Percentiles rank a stretch among this genome's conserved stretches.
Evolutionary conservation across 2,329 filamentous ascomycete species (phyloP).

Genomic region (Karstenula rhodostoma): DNA sequence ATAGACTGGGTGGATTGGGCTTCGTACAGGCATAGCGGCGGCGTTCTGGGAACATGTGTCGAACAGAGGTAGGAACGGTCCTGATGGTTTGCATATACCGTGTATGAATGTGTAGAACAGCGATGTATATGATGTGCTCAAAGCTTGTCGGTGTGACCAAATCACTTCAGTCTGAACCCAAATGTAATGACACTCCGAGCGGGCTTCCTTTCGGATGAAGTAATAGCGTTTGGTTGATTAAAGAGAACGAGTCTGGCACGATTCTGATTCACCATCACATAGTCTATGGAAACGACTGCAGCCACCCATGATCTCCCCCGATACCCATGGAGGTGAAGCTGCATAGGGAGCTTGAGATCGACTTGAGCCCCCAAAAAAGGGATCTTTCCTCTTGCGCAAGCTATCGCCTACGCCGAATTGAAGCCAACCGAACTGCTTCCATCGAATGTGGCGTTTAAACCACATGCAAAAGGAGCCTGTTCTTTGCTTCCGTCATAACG

Average conservation of each 20-base stretch:
- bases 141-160: background rate
- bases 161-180: too few relatives aligned
- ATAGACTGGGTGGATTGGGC: slow-evolving; percentile 9
- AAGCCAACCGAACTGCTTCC: background rate
- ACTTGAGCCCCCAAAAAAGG: background rate
- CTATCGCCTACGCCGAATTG: background rate
- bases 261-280: background rate
- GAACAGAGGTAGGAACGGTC: background rate
- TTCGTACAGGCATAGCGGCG: slow-evolving; percentile 20
- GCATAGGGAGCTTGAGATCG: background rate
- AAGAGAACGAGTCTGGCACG: background rate
- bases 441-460: background rate
- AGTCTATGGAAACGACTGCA: background rate
- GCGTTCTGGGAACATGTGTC: slow-evolving; percentile 15
- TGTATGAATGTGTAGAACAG: background rate
- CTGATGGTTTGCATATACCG: background rate
- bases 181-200: too few relatives aligned
- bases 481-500: background rate
- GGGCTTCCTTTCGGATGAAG: too few relatives aligned
- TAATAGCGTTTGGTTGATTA: background rate
- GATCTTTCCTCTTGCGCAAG: background rate
- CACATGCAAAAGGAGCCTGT: background rate
- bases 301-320: background rate
- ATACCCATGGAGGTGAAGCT: background rate
- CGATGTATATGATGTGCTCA: background rate